These are phyloP conservation scores for Iodosphaeria phyllophila DNA, from an alignment of 2,329 filamentous ascomycete species.

Conservation along the genomic window DNA sequence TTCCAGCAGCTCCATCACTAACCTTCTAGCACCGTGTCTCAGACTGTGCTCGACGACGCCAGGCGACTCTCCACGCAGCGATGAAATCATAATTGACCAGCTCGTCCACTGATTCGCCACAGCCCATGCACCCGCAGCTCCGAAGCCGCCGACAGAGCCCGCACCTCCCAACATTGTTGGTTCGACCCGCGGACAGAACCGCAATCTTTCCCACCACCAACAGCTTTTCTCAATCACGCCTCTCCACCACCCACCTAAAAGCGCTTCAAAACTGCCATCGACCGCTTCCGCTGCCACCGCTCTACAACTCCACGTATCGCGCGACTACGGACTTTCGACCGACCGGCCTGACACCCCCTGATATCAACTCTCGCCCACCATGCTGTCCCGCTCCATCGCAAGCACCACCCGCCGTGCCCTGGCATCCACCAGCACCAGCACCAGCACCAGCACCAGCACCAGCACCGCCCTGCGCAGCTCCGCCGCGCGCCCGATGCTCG, in stretches of 20 bases:
- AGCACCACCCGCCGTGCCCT: constrained; percentile 20
- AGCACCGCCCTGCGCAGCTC: no score
- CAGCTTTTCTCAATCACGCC: constrained; percentile 3
- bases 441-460: constrained; percentile 20
- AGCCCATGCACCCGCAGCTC: constrained; percentile 4
- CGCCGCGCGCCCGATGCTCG: constrained; percentile 18
- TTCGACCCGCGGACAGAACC: not conserved
- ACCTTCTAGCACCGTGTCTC: no score
- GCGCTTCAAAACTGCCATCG: no score
- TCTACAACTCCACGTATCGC: no score
- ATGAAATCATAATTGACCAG: constrained; percentile 13
- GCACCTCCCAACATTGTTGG: constrained; percentile 5
- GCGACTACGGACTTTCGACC: no score
- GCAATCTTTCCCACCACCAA: constrained; percentile 1
- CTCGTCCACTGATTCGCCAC: constrained; percentile 12
- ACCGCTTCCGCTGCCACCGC: no score
- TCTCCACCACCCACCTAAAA: constrained; percentile 1
- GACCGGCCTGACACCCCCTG: no score
- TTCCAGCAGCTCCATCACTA: no score
- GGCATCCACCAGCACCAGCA: constrained; percentile 20
- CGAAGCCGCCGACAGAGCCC: constrained; percentile 16
- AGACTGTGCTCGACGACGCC: no score
- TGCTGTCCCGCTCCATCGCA: constrained; percentile 5
- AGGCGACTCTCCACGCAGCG: no score
- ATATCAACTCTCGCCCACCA: constrained; percentile 2